Base-by-base conservation (phyloP, 2,329 filamentous ascomycete species). In the Herpotrichia juniperi region DNA sequence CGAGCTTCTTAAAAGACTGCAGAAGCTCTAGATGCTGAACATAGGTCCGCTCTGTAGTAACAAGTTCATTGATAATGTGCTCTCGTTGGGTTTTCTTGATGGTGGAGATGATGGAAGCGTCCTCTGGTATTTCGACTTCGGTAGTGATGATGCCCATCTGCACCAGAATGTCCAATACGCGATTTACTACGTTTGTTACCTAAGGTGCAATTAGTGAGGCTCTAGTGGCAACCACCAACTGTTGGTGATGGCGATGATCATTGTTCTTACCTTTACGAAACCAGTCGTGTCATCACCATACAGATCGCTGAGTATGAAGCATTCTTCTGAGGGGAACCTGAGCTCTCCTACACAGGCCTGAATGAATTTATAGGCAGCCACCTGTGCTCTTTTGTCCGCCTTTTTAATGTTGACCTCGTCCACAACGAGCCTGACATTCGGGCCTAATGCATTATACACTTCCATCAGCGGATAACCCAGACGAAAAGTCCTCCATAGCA, bases 31-130 rank as follows among this genome's bases (percentile, higher is more conserved):
- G 78, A 78, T 99, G 94, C 72, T 97, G 93, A 3, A 97, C 94
- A 64, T 99, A 99, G 75, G 97, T 97, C 57, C 94, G 87, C 75
- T 99, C 94, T 1, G 93, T 97, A 64, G 93, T 91, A 50, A 99
- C 89, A 42, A 99, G 78, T 75, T 99, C 94, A 67, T 89, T 87
- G 37, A 99, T 85, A 55, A 97, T 91, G 72, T 97, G 90, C 66
- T 97, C 90, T 60, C 92, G 88, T 70, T 90, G 84, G 1, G 85
- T 86, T 50, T 87, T 84, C 42, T 87, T 86, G 47, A 76, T 79
- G 21, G 78, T 76, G 24, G 76, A 62, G 42, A 68, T 65, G 16
- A 67, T 67, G 10, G 64, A 66, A 32, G 54, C 76, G 6, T 84
- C 84, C 14, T 84, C 82, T 2, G 71, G 62, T 73, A 76, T 75